These are phyloP conservation scores for Beverwykella pulmonaria DNA, from an alignment of 495 filamentous ascomycete species.

Conservation along the genomic window DNA sequence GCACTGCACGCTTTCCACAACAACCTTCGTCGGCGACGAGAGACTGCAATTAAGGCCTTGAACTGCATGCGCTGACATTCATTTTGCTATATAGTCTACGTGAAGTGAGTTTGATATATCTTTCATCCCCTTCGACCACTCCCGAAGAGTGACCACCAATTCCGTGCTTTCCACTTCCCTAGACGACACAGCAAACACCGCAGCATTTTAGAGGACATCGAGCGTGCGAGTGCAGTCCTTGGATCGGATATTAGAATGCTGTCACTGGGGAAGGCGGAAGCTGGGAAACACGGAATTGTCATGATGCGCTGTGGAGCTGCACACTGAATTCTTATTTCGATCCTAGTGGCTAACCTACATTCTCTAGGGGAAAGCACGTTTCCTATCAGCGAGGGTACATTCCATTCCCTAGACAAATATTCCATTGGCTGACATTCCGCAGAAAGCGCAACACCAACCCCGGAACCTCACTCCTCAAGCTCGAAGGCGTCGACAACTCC, in stretches of 20 bases:
- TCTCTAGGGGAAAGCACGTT: constrained; percentile 32
- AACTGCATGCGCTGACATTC: constrained; percentile 12
- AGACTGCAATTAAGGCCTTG: neutral
- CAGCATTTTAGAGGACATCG: constrained; percentile 36
- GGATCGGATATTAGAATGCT: neutral
- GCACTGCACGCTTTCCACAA: constrained; percentile 7
- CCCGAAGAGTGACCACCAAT: constrained; percentile 35
- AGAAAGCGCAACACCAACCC: constrained; percentile 75
- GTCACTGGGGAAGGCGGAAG: neutral
- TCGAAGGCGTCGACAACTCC: constrained; percentile 88
- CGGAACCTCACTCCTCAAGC: constrained; percentile 83
- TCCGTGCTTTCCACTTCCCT: constrained; percentile 38
- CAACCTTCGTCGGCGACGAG: neutral
- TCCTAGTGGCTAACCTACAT: constrained; percentile 7
- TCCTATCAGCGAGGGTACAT: constrained; percentile 33
- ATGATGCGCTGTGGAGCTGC: neutral
- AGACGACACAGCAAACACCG: neutral
- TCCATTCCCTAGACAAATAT: too few relatives aligned
- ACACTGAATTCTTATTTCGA: neutral
- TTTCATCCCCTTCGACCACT: neutral
- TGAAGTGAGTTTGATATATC: constrained; percentile 70
- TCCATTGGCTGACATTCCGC: neutral
- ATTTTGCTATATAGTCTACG: constrained; percentile 70
- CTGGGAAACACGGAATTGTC: neutral
- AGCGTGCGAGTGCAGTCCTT: neutral